These are phyloP conservation scores for Yamadazyma sp. DNA, from an alignment of 1,139 yeast species.

Conservation along the genomic window DNA sequence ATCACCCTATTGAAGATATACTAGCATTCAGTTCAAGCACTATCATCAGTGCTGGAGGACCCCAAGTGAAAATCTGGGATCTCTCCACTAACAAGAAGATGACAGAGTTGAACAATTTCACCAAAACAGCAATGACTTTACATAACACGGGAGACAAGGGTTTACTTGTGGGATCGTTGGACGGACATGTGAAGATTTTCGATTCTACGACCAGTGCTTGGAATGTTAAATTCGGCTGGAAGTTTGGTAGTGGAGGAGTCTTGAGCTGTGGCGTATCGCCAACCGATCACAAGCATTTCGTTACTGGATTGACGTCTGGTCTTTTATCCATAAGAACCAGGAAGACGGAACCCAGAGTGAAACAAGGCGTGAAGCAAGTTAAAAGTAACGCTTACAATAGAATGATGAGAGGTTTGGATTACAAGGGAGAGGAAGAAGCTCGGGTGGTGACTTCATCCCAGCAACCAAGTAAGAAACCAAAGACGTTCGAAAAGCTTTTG, in stretches of 20 bases:
- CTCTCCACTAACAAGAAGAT: constrained; percentile 70
- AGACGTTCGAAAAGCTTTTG: constrained; percentile 78
- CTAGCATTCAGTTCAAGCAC: constrained; percentile 79
- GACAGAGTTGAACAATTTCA: constrained; percentile 73
- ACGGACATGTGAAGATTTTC: constrained; percentile 95
- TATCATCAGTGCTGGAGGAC: constrained; percentile 83
- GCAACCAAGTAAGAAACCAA: constrained; percentile 58
- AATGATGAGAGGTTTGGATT: constrained; percentile 89
- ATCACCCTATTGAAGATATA: constrained; percentile 80
- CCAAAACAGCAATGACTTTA: constrained; percentile 87
- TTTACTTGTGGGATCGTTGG: constrained; percentile 87
- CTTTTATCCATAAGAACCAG: constrained; percentile 85
- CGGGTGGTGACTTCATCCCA: constrained; percentile 60
- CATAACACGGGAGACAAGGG: constrained; percentile 72
- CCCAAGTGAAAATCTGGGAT: constrained; percentile 89
- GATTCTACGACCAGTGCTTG: constrained; percentile 73
- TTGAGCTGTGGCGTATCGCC: constrained; percentile 90
- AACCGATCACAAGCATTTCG: constrained; percentile 74
- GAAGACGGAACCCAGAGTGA: constrained; percentile 62
- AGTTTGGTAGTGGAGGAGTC: constrained; percentile 86
- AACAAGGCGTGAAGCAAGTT: constrained; percentile 48
- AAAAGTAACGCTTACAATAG: constrained; percentile 61
- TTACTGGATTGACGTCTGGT: constrained; percentile 92
- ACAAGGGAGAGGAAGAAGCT: constrained; percentile 86
- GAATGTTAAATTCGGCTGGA: constrained; percentile 97